Conservation (phyloP, 306 rosid species). For the Crataegus laevigata region DNA sequence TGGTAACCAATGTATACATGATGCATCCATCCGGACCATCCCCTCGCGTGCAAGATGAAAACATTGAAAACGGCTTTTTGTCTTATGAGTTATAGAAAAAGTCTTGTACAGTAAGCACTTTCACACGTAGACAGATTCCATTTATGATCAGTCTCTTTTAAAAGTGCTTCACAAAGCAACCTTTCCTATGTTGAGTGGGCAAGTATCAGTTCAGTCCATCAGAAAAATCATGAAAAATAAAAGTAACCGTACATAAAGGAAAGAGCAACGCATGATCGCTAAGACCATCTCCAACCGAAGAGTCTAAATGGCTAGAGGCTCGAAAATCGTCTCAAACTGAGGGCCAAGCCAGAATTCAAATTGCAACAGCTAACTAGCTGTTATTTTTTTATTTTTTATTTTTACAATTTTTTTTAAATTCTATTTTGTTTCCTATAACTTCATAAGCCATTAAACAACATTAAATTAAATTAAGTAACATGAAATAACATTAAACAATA, state of each 20-base stretch:
- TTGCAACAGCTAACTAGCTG: too few relatives aligned
- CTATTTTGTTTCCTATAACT: too few relatives aligned
- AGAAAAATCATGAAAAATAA: background rate
- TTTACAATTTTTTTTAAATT: too few relatives aligned
- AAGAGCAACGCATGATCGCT: background rate
- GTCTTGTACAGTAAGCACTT: background rate
- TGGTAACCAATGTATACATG: background rate
- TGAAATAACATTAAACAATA: too few relatives aligned
- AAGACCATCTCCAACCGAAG: too few relatives aligned
- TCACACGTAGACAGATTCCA: background rate
- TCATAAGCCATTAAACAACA: too few relatives aligned
- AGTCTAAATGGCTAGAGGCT: fast-evolving
- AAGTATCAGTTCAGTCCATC: background rate
- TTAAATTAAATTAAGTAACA: too few relatives aligned
- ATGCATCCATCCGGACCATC: background rate
- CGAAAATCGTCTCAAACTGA: fast-evolving
- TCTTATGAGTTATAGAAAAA: background rate
- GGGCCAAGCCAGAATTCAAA: too few relatives aligned
- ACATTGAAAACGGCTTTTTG: background rate
- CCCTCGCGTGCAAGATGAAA: background rate
- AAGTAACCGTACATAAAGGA: background rate
- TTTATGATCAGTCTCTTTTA: background rate
- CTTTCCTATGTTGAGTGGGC: background rate
- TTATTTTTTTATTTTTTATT: too few relatives aligned
- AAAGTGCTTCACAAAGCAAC: background rate